Conservation (phyloP, 257 asterid species). For the Ehretia macrophylla region DNA sequence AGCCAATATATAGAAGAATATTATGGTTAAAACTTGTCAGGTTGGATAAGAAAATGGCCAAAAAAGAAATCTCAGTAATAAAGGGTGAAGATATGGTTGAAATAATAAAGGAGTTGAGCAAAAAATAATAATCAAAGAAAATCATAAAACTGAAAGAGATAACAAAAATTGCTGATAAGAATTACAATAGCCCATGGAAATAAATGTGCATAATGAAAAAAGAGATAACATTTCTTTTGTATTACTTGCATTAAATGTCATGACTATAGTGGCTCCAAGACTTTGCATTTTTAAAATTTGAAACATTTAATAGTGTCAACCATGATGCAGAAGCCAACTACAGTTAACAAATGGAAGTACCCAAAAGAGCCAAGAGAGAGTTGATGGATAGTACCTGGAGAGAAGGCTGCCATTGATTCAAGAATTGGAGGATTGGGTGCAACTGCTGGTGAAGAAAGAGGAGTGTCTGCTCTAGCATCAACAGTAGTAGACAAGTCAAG, state of each 20-base stretch:
- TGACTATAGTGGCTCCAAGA: slow-evolving; percentile 21
- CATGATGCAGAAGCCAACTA: too few species aligned
- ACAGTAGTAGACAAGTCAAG: background rate
- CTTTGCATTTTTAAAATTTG: too few species aligned
- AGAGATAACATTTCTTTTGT: background rate
- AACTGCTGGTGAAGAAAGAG: slow-evolving; percentile 14
- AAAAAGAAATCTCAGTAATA: background rate
- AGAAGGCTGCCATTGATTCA: slow-evolving; percentile 21
- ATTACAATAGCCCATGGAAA: background rate
- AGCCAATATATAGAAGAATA: slow-evolving; percentile 1
- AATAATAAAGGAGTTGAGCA: background rate
- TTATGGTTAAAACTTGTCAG: slow-evolving; percentile 1
- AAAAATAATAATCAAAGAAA: too few species aligned
- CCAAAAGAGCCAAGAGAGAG: too few species aligned
- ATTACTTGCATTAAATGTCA: slow-evolving; percentile 18
- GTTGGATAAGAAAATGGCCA: slow-evolving; percentile 1
- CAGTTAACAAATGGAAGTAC: too few species aligned
- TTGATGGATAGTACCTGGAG: slow-evolving; percentile 30
- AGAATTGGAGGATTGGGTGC: slow-evolving; percentile 21
- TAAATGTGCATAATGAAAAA: background rate
- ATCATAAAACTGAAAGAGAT: too few species aligned
- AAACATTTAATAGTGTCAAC: slow-evolving; percentile 6
- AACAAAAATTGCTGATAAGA: too few species aligned
- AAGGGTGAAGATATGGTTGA: background rate
- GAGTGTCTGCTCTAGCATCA: slow-evolving; percentile 16